These are phyloP conservation scores for Syncephalis fuscata DNA, from an alignment of 371 early-diverging fungal genomes.

Conservation along the genomic window DNA sequence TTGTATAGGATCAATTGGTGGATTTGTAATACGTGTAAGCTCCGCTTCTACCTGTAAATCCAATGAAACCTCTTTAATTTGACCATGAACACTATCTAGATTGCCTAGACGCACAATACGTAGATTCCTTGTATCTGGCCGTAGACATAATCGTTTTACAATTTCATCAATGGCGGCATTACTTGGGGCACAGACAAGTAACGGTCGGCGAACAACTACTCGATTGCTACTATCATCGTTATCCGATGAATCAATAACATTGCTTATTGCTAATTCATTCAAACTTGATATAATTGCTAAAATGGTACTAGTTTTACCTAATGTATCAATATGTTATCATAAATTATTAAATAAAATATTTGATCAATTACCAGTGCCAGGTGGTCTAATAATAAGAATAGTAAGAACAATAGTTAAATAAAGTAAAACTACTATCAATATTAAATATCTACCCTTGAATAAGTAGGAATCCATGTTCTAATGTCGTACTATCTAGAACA, in stretches of 20 bases:
- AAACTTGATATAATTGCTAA: constrained; percentile 63
- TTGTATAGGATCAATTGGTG: too few relatives aligned
- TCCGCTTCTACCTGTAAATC: constrained; percentile 30
- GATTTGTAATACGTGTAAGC: too few relatives aligned
- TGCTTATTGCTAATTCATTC: constrained; percentile 21
- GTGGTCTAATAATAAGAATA: constrained; percentile 44
- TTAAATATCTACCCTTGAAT: constrained; percentile 59
- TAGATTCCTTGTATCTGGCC: neutral
- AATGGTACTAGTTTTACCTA: constrained; percentile 84
- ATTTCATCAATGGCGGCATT: constrained; percentile 98
- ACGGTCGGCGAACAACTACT: constrained; percentile 6
- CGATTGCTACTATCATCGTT: constrained; percentile 2
- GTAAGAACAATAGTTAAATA: neutral
- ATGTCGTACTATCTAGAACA: constrained; percentile 46
- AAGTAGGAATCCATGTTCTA: constrained; percentile 60
- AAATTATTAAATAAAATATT: neutral
- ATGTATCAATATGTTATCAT: too few relatives aligned
- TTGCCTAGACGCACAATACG: constrained; percentile 60
- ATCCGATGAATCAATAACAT: constrained; percentile 3
- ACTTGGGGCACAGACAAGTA: constrained; percentile 91
- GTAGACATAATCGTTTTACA: constrained; percentile 38
- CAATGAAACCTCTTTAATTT: constrained; percentile 50
- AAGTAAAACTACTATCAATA: neutral
- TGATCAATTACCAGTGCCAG: constrained; percentile 47
- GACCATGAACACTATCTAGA: constrained; percentile 49